Base-by-base conservation (phyloP, 345 rosid genomes). In the Citrus sinensis region DNA sequence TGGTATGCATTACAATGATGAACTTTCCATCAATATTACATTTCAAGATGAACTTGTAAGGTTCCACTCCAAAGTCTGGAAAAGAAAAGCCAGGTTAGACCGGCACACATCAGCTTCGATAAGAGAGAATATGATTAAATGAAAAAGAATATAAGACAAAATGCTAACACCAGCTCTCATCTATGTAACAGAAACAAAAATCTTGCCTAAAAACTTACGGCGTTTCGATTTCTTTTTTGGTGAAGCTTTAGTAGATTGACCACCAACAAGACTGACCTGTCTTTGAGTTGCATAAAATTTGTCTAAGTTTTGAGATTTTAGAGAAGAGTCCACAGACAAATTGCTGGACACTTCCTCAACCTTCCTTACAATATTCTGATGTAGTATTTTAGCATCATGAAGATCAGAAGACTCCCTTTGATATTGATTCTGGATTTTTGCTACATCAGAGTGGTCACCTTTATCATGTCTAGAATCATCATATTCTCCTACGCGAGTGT, bases 161-260 rank as follows among this genome's bases (percentile, higher is more conserved):
- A 30, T 5, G 22, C 32, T 17, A 25, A 40, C 25, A 51, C 11
- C 14, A 25, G 24, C 62, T 51, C 9, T 13, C 42, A 67, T 3
- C 14, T 25, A 59, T 73, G 62, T 40, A 66, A 42, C 68, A 71
- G 27, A 69, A 69, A 60, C 75, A 56, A 10, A 60, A 54, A 81
- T 62, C 24, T 77, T 75, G 87, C 88, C 87, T 72, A 92, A 89
- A 88, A 84, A 87, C 81, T 88, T 93, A n/a, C 84, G 91, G 24
- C 89, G 92, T 80, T 80, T 91, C 27, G 89, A 59, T 84, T 83
- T 96, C 81, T 84, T 89, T 84, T 89, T 94, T 13, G 91, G 81
- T 24, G 91, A 78, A 81, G 78, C 79, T 86, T 82, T 87, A 76
- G 83, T 80, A 24, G 89, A 82, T 79, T 87, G 90, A 42, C 80